Evolutionary conservation across 495 filamentous ascomycete genomes (phyloP).

Genomic region (Lasiosphaeris hirsuta): DNA sequence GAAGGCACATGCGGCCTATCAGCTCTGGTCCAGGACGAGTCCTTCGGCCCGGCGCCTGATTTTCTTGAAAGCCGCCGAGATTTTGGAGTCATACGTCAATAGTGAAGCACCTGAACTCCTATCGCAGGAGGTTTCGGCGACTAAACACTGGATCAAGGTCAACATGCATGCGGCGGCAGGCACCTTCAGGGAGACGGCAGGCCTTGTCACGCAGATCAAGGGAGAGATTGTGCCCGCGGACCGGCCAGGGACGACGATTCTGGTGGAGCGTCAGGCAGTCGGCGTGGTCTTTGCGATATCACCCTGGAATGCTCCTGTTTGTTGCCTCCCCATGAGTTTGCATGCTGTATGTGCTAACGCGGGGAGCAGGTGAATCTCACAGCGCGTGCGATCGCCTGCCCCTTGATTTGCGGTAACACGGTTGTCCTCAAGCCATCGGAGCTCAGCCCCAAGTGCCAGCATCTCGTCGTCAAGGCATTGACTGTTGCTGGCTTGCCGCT

Average conservation of each 20-base stretch:
- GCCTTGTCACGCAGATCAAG: conserved; percentile 41
- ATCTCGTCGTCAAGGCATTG: conserved; percentile 60
- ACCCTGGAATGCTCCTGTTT: conserved; percentile 36
- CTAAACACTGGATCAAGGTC: conserved; percentile 37
- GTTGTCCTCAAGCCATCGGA: conserved; percentile 74
- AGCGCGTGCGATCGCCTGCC: conserved; percentile 56
- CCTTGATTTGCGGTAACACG: conserved; percentile 76
- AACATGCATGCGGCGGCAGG: conserved; percentile 52
- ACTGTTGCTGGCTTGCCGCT: conserved; percentile 59
- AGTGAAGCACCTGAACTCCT: conserved; percentile 56
- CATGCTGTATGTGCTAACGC: not conserved
- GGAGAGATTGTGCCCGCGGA: conserved; percentile 35
- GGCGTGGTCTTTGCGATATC: conserved; percentile 37
- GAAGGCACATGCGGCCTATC: conserved; percentile 60
- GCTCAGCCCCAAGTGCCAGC: conserved; percentile 65
- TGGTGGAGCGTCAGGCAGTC: conserved; percentile 27
- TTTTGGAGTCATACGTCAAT: conserved; percentile 57
- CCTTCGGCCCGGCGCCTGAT: conserved; percentile 59
- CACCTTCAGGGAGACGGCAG: conserved; percentile 62
- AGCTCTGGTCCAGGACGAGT: conserved; percentile 58
- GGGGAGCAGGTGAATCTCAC: conserved; percentile 52
- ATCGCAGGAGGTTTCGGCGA: conserved; percentile 40
- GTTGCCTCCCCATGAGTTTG: not conserved
- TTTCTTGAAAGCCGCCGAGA: conserved; percentile 62
- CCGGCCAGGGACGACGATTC: conserved; percentile 27